Base-by-base conservation (phyloP, 2,329 filamentous ascomycete genomes). In the Xylariales sp. region DNA sequence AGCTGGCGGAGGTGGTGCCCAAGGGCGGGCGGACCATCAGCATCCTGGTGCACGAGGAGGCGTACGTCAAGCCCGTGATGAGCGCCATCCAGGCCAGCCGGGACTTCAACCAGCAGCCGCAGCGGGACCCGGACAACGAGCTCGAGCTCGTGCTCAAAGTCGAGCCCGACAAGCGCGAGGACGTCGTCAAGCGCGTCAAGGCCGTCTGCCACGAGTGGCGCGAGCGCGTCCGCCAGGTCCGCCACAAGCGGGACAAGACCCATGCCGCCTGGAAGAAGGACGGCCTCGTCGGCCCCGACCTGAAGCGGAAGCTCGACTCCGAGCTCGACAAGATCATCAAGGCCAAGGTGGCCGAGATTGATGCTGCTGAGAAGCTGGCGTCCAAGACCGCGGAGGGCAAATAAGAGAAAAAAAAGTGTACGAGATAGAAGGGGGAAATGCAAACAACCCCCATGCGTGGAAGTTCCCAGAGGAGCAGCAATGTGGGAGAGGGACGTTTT, bases 81-180 rank as follows among this genome's bases (percentile, higher is more conserved):
- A 69, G 64, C 51, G 74, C 74, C 21, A 63, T 78, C 35, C 73
- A 77, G 59, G 50, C 57, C 20, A 69, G 64, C 50, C 51, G 56
- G n/a, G 66, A 73, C 48, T 78, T 74, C 59, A 78, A 78, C 64
- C 74, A 78, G 66, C 74, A 78, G 66, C 74, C 75, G 32, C 76
- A 79, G 67, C 63, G 63, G 15, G 67, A 66, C 53, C 63, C 70
- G 31, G 75, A 79, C 55, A 78, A 78, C 57, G 72, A 76, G 57
- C 68, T 79, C 16, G 75, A 79, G 63, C 67, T 80, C 40, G 51
- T 72, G 19, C 63, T 80, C 43, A 67, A 66, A 51, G 59, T 78
- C 38, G 74, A 78, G 64, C 59, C 65, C 20, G 72, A 75, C 61
- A 59, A 59, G 46, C 64, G 60, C 38, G 74, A 75, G 19, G 73